phyloP scores from a whole-genome alignment of 2,329 filamentous ascomycete genomes.

The Colletotrichum viniferum region DNA sequence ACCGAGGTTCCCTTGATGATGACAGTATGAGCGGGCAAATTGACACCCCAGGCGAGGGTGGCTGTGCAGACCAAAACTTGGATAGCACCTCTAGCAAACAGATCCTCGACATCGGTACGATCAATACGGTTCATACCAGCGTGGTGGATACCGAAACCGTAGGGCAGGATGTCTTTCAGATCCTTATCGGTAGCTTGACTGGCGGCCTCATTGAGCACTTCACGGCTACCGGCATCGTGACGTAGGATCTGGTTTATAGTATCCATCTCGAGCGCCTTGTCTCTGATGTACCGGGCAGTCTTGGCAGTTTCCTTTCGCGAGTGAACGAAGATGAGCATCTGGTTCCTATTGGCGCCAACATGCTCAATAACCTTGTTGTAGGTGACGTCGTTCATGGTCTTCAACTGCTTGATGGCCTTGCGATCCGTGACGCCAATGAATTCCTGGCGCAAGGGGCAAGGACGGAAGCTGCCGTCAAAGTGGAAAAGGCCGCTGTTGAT shows the following conservation, averaged over 20 bases:
- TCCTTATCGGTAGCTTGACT: conserved; percentile 83
- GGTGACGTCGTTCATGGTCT: conserved; percentile 99
- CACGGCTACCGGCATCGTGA: conserved; percentile 88
- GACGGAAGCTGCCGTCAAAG: conserved; percentile 92
- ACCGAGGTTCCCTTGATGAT: conserved; percentile 99
- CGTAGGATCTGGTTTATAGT: conserved; percentile 95
- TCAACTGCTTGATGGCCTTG: conserved; percentile 97
- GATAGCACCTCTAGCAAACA: conserved; percentile 89
- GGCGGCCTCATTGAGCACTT: conserved; percentile 85
- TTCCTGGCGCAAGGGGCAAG: conserved; percentile 93
- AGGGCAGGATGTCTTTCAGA: conserved; percentile 91
- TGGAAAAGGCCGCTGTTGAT: conserved; percentile 87
- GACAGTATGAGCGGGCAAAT: conserved; percentile 95
- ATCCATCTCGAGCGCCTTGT: conserved; percentile 96
- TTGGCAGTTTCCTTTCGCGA: conserved; percentile 98
- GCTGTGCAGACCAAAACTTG: conserved; percentile 97
- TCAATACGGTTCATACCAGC: conserved; percentile 97
- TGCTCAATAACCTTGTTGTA: conserved; percentile 98
- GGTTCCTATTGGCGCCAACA: conserved; percentile 88
- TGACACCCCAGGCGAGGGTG: conserved; percentile 99
- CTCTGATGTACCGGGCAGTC: conserved; percentile 92
- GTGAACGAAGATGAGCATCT: conserved; percentile 99
- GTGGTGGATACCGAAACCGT: conserved; percentile 98
- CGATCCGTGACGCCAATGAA: conserved; percentile 97
- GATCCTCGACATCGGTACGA: conserved; percentile 90